Percentiles rank a stretch among this genome's conserved stretches.
phyloP scores from a whole-genome alignment of 2,329 filamentous ascomycete species.

The Fusarium liriodendri region DNA sequence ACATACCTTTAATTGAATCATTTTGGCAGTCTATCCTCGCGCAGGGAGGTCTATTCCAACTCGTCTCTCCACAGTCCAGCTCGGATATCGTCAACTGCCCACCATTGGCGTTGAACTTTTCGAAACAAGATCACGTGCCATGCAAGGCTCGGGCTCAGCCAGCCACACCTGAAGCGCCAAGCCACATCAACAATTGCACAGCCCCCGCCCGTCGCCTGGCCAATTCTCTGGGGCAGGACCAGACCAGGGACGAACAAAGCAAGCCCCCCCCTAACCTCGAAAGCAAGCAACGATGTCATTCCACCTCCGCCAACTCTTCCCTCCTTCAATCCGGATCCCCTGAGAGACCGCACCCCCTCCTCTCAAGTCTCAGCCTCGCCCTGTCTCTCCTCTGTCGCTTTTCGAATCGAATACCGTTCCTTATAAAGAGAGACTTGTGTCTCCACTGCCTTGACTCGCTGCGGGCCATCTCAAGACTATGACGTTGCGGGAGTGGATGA shows the following conservation, averaged over 20 bases:
- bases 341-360: slow-evolving; percentile 24
- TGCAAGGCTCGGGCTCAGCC: background rate
- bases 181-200: slow-evolving; percentile 27
- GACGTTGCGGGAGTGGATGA: slow-evolving; percentile 42
- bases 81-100: slow-evolving; percentile 28
- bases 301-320: slow-evolving; percentile 40
- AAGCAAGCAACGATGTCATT: slow-evolving; percentile 42
- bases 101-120: slow-evolving; percentile 42
- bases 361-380: slow-evolving; percentile 27
- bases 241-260: slow-evolving; percentile 31
- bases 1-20: slow-evolving; percentile 90
- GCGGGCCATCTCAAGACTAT: slow-evolving; percentile 35
- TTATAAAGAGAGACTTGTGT: slow-evolving; percentile 17
- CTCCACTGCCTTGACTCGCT: slow-evolving; percentile 16
- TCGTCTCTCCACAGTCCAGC: slow-evolving; percentile 35
- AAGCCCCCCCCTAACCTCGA: slow-evolving; percentile 39
- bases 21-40: slow-evolving; percentile 59
- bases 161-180: background rate
- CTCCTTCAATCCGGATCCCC: slow-evolving; percentile 37
- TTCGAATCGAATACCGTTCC: slow-evolving; percentile 17
- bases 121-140: slow-evolving; percentile 43
- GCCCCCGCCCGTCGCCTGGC: slow-evolving; percentile 47
- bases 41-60: slow-evolving; percentile 35
- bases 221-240: slow-evolving; percentile 41
- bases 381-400: slow-evolving; percentile 16